These are phyloP conservation scores for Zizania latifolia DNA, from an alignment of 176 grass and related monocot species.

Conservation along the genomic window DNA sequence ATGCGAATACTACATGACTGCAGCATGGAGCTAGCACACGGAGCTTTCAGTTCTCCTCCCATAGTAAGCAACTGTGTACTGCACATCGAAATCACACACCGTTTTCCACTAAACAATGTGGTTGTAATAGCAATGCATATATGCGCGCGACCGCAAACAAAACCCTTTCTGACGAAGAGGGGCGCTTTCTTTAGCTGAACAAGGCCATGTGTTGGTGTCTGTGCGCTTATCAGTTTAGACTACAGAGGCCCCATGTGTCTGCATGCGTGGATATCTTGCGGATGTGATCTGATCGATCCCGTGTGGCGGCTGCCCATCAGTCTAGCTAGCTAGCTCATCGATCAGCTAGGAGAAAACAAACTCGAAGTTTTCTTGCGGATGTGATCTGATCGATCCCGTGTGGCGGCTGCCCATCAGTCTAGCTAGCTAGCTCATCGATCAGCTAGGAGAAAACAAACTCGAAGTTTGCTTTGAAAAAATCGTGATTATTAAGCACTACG, in stretches of 20 bases:
- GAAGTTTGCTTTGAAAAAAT: background rate
- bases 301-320: conserved; percentile 7
- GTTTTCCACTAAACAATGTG: background rate
- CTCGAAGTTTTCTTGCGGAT: no score
- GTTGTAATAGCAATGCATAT: background rate
- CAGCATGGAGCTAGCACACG: background rate
- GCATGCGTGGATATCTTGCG: conserved; percentile 38
- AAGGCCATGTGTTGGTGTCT: conserved; percentile 50
- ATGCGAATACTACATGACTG: background rate
- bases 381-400: background rate
- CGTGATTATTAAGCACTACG: conserved; percentile 18
- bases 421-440: background rate
- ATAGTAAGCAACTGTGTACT: background rate
- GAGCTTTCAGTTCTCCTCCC: background rate
- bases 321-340: no score
- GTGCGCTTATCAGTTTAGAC: conserved; percentile 55
- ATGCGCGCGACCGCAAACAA: background rate
- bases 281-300: background rate
- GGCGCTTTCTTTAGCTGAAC: conserved; percentile 40
- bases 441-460: conserved; percentile 11
- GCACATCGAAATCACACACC: background rate
- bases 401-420: background rate
- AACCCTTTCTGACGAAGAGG: conserved; percentile 26
- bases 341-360: no score
- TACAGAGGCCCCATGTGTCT: conserved; percentile 54